Evolutionary conservation across 495 filamentous ascomycete species (phyloP).

Genomic region (Cercophora samala): DNA sequence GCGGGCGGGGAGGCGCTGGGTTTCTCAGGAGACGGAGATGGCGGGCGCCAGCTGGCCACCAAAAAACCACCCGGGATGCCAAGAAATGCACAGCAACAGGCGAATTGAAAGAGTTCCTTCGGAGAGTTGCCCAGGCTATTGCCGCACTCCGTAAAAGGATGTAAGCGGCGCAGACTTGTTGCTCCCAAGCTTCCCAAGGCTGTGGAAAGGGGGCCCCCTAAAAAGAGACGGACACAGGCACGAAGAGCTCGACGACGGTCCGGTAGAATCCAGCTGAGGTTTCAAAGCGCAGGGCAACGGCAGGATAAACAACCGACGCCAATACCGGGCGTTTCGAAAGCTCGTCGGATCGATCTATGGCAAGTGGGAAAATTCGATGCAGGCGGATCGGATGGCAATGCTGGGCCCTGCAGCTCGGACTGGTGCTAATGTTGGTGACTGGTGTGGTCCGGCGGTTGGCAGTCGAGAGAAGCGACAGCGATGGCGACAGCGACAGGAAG

Average conservation of each 20-base stretch:
- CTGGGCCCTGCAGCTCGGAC: not conserved
- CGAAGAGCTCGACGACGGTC: not conserved
- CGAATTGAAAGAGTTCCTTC: not conserved
- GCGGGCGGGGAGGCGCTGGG: constrained; percentile 14
- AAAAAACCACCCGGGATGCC: constrained; percentile 11
- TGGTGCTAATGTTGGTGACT: not conserved
- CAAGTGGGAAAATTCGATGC: constrained; percentile 1
- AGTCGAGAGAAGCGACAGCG: not conserved
- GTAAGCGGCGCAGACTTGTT: constrained; percentile 11
- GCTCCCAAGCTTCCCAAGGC: not conserved
- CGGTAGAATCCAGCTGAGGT: constrained; percentile 26
- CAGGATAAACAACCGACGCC: constrained; percentile 17
- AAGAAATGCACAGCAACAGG: constrained; percentile 4
- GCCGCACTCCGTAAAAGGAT: not conserved
- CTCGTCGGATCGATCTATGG: not conserved
- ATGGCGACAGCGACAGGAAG: no score
- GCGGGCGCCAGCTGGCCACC: constrained; percentile 12
- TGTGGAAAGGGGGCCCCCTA: constrained; percentile 3
- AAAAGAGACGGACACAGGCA: constrained; percentile 3
- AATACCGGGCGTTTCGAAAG: constrained; percentile 16
- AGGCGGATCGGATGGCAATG: constrained; percentile 3
- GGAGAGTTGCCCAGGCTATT: not conserved
- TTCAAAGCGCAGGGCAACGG: constrained; percentile 28
- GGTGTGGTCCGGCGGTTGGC: not conserved
- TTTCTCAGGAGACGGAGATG: constrained; percentile 27